Evolutionary conservation across 805 yeast genomes (phyloP).

Genomic region (Hanseniaspora mollemarum): DNA sequence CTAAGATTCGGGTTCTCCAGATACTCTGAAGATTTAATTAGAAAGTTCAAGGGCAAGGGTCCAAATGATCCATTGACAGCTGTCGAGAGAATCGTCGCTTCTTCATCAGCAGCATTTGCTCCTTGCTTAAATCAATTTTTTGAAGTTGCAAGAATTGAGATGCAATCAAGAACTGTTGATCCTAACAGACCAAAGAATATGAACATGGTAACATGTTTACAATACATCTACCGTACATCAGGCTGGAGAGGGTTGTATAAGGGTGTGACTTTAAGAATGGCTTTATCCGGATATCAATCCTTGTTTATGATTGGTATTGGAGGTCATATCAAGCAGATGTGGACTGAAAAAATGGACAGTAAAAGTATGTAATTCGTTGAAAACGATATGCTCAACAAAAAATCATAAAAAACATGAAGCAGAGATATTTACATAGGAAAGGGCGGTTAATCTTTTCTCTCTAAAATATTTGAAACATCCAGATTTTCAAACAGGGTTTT

Average conservation of each 20-base stretch:
- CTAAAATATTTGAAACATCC: no score
- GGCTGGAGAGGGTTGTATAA: conserved; percentile 87
- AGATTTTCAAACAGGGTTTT: background rate
- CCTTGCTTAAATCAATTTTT: conserved; percentile 99
- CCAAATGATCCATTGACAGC: conserved; percentile 53
- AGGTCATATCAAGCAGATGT: conserved; percentile 72
- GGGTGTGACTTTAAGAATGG: conserved; percentile 95
- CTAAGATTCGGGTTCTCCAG: conserved; percentile 89
- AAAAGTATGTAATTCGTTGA: background rate
- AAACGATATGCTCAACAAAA: no score
- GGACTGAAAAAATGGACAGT: conserved; percentile 30
- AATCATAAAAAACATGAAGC: background rate
- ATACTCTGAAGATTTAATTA: conserved; percentile 77
- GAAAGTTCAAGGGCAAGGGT: conserved; percentile 49
- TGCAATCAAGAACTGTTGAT: conserved; percentile 90
- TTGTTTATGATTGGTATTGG: conserved; percentile 98
- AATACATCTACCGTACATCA: conserved; percentile 68
- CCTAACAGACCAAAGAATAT: conserved; percentile 92
- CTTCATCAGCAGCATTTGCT: conserved; percentile 91
- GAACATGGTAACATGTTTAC: conserved; percentile 62
- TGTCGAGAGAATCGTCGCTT: conserved; percentile 68
- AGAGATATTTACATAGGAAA: no score
- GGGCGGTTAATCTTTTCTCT: background rate
- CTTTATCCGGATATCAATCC: conserved; percentile 96
- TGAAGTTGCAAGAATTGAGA: conserved; percentile 93